Conservation (phyloP, 73 alveolate species). For the Diophrys appendiculata region DNA sequence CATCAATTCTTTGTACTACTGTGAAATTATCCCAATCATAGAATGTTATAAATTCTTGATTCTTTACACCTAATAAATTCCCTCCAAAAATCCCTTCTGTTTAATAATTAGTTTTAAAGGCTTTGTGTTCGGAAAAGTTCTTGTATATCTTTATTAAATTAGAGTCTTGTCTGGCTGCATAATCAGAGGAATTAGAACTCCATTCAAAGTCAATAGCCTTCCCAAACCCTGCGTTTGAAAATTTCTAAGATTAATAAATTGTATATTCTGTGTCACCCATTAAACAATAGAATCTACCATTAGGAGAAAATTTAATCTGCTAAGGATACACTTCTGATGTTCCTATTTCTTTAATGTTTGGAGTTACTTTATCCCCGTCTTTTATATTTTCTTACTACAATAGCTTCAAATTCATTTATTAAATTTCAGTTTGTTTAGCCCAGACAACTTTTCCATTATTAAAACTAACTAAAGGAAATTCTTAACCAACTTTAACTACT, state of each 20-base stretch:
- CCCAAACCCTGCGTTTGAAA: slow-evolving; percentile 53
- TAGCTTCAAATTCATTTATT: slow-evolving; percentile 85
- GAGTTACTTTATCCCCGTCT: slow-evolving; percentile 77
- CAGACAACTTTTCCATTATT: slow-evolving; percentile 77
- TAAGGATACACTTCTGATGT: slow-evolving; percentile 95
- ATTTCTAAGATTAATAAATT: slow-evolving; percentile 70
- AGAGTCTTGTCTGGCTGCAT: slow-evolving; percentile 57
- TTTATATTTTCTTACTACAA: slow-evolving; percentile 62
- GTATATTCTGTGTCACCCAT: slow-evolving; percentile 87
- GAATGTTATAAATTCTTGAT: slow-evolving; percentile 91
- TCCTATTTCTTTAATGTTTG: slow-evolving; percentile 83
- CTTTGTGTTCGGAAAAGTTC: slow-evolving; percentile 85
- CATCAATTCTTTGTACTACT: slow-evolving; percentile 93
- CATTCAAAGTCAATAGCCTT: slow-evolving; percentile 43
- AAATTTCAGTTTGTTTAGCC: slow-evolving; percentile 87
- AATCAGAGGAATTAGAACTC: slow-evolving; percentile 26
- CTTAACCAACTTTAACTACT: slow-evolving; percentile 97
- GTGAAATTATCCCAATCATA: slow-evolving; percentile 91
- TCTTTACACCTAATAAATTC: slow-evolving; percentile 64
- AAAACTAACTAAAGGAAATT: slow-evolving; percentile 88
- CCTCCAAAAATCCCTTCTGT: slow-evolving; percentile 96
- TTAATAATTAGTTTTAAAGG: slow-evolving; percentile 89
- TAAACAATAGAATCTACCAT: slow-evolving; percentile 92
- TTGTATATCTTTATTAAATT: slow-evolving; percentile 52
- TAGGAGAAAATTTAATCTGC: slow-evolving; percentile 91